Evolutionary conservation across 2,329 filamentous ascomycete species (phyloP).

Genomic region (Fragosphaeria purpurea): DNA sequence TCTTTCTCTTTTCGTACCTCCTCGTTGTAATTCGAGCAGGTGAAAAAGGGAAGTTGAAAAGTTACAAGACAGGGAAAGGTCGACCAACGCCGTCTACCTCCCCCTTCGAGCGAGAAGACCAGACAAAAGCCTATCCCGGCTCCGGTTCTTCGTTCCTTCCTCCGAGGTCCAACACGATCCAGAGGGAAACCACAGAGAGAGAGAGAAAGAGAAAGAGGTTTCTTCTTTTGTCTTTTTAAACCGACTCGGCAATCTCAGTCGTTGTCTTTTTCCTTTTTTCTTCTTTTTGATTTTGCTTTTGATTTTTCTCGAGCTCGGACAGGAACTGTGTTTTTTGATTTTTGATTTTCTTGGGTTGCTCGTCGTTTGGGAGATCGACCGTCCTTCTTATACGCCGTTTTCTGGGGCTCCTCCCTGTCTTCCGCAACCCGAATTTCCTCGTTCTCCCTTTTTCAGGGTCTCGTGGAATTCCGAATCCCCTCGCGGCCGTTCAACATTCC

Average conservation of each 20-base stretch:
- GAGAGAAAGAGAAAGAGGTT: not conserved
- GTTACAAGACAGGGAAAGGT: not conserved
- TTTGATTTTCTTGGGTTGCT: slow-evolving; percentile 1
- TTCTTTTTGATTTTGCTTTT: not conserved
- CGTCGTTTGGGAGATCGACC: not conserved
- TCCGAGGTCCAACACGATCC: not conserved
- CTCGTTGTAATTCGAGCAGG: not conserved
- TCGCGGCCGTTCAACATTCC: too few relatives aligned
- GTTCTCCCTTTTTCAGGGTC: not conserved
- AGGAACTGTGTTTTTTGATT: slow-evolving; percentile 1
- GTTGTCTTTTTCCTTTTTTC: not conserved
- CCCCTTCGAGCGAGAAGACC: too few relatives aligned
- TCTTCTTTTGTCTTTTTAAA: too few relatives aligned
- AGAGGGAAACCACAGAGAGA: not conserved
- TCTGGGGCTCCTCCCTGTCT: slow-evolving; percentile 3
- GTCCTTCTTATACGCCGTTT: not conserved
- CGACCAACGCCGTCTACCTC: too few relatives aligned
- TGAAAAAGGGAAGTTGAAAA: too few relatives aligned
- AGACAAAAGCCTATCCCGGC: too few relatives aligned
- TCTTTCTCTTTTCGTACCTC: not conserved
- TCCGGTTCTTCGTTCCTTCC: too few relatives aligned
- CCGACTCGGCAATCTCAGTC: too few relatives aligned
- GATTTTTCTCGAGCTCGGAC: not conserved
- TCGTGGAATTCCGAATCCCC: too few relatives aligned
- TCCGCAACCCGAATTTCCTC: slow-evolving; percentile 1